Percentiles rank a stretch among this genome's conserved stretches.
Conservation (phyloP, 495 filamentous ascomycete genomes). For the Ascobolus immersus region DNA sequence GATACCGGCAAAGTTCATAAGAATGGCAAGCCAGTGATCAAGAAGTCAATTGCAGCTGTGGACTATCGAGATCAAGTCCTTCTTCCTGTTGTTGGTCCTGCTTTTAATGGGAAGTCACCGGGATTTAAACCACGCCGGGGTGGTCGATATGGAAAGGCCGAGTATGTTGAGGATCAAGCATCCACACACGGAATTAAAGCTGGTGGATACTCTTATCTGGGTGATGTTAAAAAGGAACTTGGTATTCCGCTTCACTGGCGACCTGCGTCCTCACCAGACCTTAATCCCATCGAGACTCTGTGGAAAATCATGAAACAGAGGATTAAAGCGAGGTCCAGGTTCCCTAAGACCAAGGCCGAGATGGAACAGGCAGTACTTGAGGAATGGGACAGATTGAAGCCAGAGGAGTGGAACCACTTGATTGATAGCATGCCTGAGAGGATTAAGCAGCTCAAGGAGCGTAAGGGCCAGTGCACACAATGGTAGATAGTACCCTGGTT, state of each 20-base stretch:
- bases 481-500: too few species aligned
- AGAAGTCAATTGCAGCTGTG: too few species aligned
- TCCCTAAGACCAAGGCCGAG: neutral
- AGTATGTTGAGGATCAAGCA: constrained; percentile 1
- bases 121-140: neutral
- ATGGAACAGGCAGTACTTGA: neutral
- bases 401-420: neutral
- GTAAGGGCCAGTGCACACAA: too few species aligned
- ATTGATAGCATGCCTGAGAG: constrained; percentile 2
- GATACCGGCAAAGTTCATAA: neutral
- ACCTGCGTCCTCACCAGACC: constrained; percentile 2
- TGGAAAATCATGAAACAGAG: constrained; percentile 1
- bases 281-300: constrained; percentile 5
- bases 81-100: neutral
- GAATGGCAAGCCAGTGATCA: neutral
- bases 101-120: neutral
- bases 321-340: neutral
- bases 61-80: neutral
- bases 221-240: too few species aligned
- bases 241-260: constrained; percentile 1
- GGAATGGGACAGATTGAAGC: constrained; percentile 2
- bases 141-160: too few species aligned
- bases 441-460: too few species aligned
- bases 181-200: neutral
- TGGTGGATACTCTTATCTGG: too few species aligned